Conservation (phyloP, 2,329 filamentous ascomycete genomes). For the Penicillium hesseltinei region DNA sequence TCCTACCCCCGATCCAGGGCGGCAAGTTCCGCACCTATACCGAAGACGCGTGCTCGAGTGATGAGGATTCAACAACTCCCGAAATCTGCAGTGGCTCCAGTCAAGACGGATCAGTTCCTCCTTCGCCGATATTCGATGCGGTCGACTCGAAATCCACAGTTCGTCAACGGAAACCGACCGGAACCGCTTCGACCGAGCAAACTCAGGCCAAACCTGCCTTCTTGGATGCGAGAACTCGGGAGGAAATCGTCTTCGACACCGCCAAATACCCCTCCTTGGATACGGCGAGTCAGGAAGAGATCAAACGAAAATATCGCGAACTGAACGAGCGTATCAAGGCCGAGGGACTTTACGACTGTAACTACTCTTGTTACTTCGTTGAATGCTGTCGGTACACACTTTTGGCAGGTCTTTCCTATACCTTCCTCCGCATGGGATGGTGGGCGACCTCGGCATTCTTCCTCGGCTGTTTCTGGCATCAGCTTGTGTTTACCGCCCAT, state of each 20-base stretch:
- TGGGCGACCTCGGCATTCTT: slow-evolving; percentile 69
- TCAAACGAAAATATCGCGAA: slow-evolving; percentile 77
- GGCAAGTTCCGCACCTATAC: slow-evolving; percentile 66
- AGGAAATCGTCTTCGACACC: slow-evolving; percentile 73
- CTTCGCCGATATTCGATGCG: slow-evolving; percentile 60
- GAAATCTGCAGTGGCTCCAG: slow-evolving; percentile 53
- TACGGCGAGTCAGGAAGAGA: slow-evolving; percentile 66
- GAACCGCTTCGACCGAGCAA: slow-evolving; percentile 26
- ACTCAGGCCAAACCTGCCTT: slow-evolving; percentile 55
- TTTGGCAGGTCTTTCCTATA: slow-evolving; percentile 62
- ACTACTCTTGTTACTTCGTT: slow-evolving; percentile 73
- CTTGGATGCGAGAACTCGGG: slow-evolving; percentile 69
- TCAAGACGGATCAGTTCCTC: slow-evolving; percentile 54
- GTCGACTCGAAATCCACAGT: slow-evolving; percentile 40
- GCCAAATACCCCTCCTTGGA: slow-evolving; percentile 81
- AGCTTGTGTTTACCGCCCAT: slow-evolving; percentile 89
- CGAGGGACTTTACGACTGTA: slow-evolving; percentile 79
- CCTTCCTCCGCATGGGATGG: slow-evolving; percentile 62
- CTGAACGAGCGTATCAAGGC: slow-evolving; percentile 69
- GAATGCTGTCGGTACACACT: slow-evolving; percentile 71
- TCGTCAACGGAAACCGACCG: slow-evolving; percentile 39
- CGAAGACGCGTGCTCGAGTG: slow-evolving; percentile 44
- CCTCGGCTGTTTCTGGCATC: slow-evolving; percentile 87
- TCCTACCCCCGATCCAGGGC: slow-evolving; percentile 86
- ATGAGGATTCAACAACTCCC: slow-evolving; percentile 29